Evolutionary conservation across 1,284 basidiomycete species (phyloP), one percentile per base, ranked within the genome.

Genomic region (Leccinum fallax): DNA sequence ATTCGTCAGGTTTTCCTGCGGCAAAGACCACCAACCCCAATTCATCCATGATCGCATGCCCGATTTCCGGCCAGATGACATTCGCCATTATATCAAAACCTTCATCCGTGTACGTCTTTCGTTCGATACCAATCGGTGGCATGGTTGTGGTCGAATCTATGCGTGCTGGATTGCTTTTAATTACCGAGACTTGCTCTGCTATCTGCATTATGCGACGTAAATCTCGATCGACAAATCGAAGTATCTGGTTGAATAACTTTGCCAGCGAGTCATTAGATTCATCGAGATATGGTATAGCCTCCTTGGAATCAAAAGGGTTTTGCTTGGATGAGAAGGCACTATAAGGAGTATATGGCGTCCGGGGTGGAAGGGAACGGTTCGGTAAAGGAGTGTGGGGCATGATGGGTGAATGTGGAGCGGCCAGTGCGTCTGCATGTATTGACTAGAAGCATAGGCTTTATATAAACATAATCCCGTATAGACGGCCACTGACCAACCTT

Each of bases 1-100:
- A 94, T 63, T 95, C 92, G 62, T 92, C 87, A 5, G 97, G 93
- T 59, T 91, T 85, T 3, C 97, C 97, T 6, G 92, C 93, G 34
- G 96, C 90, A 73, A 98, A 99, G 3, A 99, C 87, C 5, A 87
- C 77, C 36, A 77, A 78, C 1, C 95, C 95, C 40, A 98, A 79
- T 69, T 95, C 92, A 65, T 92, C 88, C 80, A 94, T 88, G 58
- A 98, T 85, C 0, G 89, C 83, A 30, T 83, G 80, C 4, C 88
- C 89, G 38, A 97, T 77, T 73, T 95, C 93, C 21, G 89, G 88
- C 93, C 95, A 97, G 11, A 98, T 78, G 3, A 96, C 92, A 67
- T 93, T 90, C 1, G 90, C 84, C 80, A 97, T 84, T 60, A 97
- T 87, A 65, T 93, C 85, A 72, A 94, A 96, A 1, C 85, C 83